Evolutionary conservation across 2,329 filamentous ascomycete genomes (phyloP).

Genomic region (Pseudocercospora ulei): DNA sequence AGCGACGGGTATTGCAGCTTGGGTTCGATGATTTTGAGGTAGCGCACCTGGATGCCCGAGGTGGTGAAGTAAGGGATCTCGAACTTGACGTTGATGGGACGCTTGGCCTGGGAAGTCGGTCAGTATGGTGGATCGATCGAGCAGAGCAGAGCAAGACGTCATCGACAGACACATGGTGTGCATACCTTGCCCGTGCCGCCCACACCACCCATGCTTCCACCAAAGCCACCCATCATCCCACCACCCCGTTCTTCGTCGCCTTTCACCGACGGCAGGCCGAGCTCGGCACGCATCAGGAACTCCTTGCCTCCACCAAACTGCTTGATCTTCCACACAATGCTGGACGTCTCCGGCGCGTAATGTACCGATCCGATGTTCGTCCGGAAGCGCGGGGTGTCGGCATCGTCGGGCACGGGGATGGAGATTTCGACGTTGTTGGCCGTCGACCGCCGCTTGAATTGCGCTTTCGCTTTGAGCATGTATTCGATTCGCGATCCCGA

Average conservation of each 20-base stretch:
- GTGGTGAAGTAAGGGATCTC: constrained; percentile 99
- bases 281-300: constrained; percentile 94
- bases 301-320: constrained; percentile 98
- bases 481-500: constrained; percentile 94
- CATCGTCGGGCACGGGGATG: constrained; percentile 93
- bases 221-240: constrained; percentile 95
- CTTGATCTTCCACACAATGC: constrained; percentile 99
- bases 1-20: constrained; percentile 98
- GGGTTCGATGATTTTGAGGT: constrained; percentile 97
- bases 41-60: constrained; percentile 93
- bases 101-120: constrained; percentile 50
- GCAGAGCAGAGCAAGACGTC: too few relatives aligned
- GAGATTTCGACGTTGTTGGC: constrained; percentile 98
- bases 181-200: constrained; percentile 68
- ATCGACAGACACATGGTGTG: background rate
- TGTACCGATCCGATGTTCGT: constrained; percentile 97
- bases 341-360: constrained; percentile 92
- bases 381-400: constrained; percentile 87
- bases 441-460: constrained; percentile 95
- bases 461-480: constrained; percentile 94
- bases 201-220: constrained; percentile 89
- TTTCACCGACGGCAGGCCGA: constrained; percentile 85
- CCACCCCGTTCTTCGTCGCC: constrained; percentile 85
- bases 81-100: constrained; percentile 97
- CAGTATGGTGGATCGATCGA: too few relatives aligned